A percentile compares a stretch with the other conserved stretches of the same genome.
phyloP scores from a whole-genome alignment of 2,329 filamentous ascomycete species.

The Teratosphaeriaceae sp. region DNA sequence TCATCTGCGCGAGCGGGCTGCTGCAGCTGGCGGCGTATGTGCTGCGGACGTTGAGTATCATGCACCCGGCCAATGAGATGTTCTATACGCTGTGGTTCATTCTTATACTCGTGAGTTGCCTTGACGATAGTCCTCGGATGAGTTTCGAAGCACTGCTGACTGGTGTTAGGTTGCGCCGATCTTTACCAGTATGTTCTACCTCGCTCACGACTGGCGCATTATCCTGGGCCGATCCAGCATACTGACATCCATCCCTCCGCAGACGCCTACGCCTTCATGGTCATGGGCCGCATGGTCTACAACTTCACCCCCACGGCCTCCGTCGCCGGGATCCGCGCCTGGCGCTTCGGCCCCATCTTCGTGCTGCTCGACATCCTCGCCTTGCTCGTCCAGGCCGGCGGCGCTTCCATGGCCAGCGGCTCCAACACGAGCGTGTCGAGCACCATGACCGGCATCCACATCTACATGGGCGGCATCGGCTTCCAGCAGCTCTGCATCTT shows the following conservation, averaged over 20 bases:
- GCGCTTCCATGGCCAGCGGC: conserved; percentile 27
- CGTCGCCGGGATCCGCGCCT: conserved; percentile 9
- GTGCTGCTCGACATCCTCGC: conserved; percentile 39
- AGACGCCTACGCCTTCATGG: conserved; percentile 38
- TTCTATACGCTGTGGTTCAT: conserved; percentile 11
- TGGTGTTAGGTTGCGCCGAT: conserved; percentile 10
- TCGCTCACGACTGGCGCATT: not conserved
- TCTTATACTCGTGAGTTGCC: conserved; percentile 7
- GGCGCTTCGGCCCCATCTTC: conserved; percentile 28
- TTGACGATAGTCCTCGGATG: not conserved
- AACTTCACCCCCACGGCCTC: conserved; percentile 10
- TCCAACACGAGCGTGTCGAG: not conserved
- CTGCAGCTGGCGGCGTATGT: conserved; percentile 41
- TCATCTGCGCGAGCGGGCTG: conserved; percentile 37
- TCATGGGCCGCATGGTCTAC: conserved; percentile 14
- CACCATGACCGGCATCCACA: conserved; percentile 30
- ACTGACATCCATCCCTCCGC: not conserved
- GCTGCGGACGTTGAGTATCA: conserved; percentile 34
- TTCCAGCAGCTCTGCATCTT: conserved; percentile 28
- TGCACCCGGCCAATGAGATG: conserved; percentile 30
- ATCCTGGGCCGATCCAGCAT: not conserved
- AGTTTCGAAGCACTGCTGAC: not conserved
- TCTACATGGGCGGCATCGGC: conserved; percentile 34
- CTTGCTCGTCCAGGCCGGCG: conserved; percentile 40
- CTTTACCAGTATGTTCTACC: conserved; percentile 29